Evolutionary conservation across 208 protist genomes (phyloP).

Genomic region (Jaenimonas drosophilae): DNA sequence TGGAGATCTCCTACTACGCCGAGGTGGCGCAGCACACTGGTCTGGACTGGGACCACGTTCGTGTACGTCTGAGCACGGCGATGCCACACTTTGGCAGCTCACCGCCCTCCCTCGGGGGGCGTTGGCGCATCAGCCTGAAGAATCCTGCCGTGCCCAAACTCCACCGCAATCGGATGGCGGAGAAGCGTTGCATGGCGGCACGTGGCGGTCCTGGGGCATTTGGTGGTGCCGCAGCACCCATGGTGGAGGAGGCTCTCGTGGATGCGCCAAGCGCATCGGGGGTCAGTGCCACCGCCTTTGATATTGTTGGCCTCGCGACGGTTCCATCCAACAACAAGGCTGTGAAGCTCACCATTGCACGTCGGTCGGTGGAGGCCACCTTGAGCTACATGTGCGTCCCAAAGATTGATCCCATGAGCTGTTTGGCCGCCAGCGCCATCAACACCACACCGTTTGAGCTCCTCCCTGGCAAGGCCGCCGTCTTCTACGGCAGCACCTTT

Average conservation of each 20-base stretch:
- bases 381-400: not conserved
- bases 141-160: not conserved
- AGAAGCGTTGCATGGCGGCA: not conserved
- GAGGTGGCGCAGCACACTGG: not conserved
- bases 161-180: not conserved
- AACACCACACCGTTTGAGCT: not conserved
- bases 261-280: not conserved
- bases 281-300: not conserved
- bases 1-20: not conserved
- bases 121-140: not conserved
- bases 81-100: not conserved
- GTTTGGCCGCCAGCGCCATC: not conserved
- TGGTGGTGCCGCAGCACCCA: not conserved
- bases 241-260: not conserved
- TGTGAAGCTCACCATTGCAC: not conserved
- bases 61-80: not conserved
- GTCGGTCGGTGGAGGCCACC: not conserved
- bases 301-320: not conserved
- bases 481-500: not conserved
- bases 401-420: not conserved
- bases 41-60: not conserved
- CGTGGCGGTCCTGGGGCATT: no score
- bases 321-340: not conserved
- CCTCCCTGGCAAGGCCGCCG: not conserved
- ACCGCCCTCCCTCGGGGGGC: not conserved